Evolutionary conservation across 2,329 filamentous ascomycete species (phyloP), one percentile per base, ranked within the genome.

Genomic region (Colletotrichum tamarilloi): DNA sequence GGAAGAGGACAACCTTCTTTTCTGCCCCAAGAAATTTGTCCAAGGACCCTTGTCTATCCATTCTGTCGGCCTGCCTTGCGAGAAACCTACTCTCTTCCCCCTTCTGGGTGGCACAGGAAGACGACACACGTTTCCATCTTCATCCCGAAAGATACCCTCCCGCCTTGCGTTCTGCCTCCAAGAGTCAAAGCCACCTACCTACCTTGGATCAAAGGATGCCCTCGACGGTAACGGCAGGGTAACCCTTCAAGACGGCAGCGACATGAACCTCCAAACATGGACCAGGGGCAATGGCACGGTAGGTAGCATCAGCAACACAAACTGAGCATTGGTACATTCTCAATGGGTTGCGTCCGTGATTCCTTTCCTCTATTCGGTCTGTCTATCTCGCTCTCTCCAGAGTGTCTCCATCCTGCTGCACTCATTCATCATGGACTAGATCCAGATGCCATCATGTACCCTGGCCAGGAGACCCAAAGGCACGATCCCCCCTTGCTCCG

Each of bases 401-500:
- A 42, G 5, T 16, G 42, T 49, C 24, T n/a, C 42, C 22, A 19
- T 46, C 19, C 24, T 28, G 42, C 24, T 28, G 42, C 42, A 49
- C 52, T 28, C 28, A n/a, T 66, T 35, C 35, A 24, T 66, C 32
- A 66, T 42, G 22, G 22, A 53, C 42, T 30, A 55, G 30, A 55
- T 38, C 28, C 14, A 32, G 60, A 71, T 30, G 26, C n/a, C 60
- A 70, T 73, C 67, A 24, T 52, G 70, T 60, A 59, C 59, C 49
- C 35, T 35, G 22, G 32, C 56, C 19, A 46, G 46, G 46, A 7
- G 42, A 11, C 42, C 42, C 42, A 49, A 49, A 49, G 42, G 42
- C 42, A 49, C 42, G 42, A 49, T n/a, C 42, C 42, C 42, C 56
- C 72, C 72, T 59, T 74, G 72, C 72, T 26, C 55, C 42, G 62